A percentile compares a stretch with the other conserved stretches of the same genome.
These are phyloP conservation scores for Pisolithus marmoratus DNA, from an alignment of 768 basidiomycete genomes.

Conservation along the genomic window DNA sequence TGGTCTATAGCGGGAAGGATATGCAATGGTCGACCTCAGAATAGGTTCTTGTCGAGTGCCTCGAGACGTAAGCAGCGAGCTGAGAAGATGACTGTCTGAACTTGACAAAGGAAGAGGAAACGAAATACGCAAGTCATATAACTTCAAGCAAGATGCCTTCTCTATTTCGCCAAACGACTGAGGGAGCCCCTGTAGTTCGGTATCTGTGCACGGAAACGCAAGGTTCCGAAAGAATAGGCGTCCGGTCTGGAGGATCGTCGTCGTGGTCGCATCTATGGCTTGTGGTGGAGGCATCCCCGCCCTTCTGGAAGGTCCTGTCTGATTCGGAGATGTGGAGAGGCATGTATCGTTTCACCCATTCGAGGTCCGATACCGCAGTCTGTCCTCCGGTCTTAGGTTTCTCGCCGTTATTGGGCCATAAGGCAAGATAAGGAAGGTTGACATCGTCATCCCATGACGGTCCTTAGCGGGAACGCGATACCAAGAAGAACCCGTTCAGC, in stretches of 20 bases:
- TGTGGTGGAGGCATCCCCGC: conserved; percentile 33
- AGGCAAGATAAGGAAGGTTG: conserved; percentile 23
- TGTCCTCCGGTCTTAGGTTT: conserved; percentile 2
- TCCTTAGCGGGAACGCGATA: conserved; percentile 67
- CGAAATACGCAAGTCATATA: conserved; percentile 40
- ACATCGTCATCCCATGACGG: conserved; percentile 62
- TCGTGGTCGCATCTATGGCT: conserved; percentile 30
- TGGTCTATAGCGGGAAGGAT: conserved; percentile 80
- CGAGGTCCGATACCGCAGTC: conserved; percentile 61
- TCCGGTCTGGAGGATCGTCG: conserved; percentile 64
- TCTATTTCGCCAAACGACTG: conserved; percentile 61
- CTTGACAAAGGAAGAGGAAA: conserved; percentile 38
- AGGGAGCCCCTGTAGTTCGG: conserved; percentile 64
- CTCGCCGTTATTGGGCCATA: background rate
- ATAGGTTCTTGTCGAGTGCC: conserved; percentile 73
- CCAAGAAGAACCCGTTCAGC: conserved; percentile 66
- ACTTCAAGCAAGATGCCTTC: conserved; percentile 54
- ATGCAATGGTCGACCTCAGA: conserved; percentile 89
- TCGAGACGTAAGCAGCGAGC: conserved; percentile 70
- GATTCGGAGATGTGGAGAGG: conserved; percentile 35
- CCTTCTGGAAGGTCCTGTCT: conserved; percentile 56
- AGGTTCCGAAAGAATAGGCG: conserved; percentile 93
- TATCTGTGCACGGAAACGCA: conserved; percentile 75
- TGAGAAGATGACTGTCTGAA: conserved; percentile 44
- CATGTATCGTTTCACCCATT: conserved; percentile 71